phyloP scores from a whole-genome alignment of 495 filamentous ascomycete species.

The Aspergillus bridgeri region DNA sequence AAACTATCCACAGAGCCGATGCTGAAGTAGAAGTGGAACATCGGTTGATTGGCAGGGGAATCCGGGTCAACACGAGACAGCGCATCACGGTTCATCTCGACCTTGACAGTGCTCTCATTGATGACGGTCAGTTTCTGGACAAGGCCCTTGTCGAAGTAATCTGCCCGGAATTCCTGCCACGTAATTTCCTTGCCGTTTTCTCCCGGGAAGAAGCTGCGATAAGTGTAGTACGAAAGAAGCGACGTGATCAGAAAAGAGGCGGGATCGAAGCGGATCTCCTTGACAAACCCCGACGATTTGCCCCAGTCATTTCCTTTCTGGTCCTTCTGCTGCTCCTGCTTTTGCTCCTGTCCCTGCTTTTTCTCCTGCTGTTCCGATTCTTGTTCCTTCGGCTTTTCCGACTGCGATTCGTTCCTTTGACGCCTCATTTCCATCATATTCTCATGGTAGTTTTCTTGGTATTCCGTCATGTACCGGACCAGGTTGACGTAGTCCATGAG shows the following conservation, averaged over 20 bases:
- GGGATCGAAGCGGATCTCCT: conserved; percentile 55
- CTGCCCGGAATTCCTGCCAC: conserved; percentile 91
- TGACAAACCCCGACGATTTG: conserved; percentile 21
- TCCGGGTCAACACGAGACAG: conserved; percentile 76
- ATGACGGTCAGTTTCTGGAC: conserved; percentile 88
- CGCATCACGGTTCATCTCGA: conserved; percentile 82
- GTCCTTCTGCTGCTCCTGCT: conserved; percentile 37
- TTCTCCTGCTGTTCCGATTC: conserved; percentile 24
- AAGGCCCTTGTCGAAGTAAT: conserved; percentile 91
- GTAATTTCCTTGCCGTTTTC: conserved; percentile 81
- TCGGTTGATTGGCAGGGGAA: conserved; percentile 62
- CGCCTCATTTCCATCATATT: conserved; percentile 48
- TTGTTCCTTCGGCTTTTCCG: conserved; percentile 8
- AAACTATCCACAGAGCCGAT: conserved; percentile 94
- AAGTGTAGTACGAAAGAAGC: conserved; percentile 60
- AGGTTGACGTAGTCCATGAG: conserved; percentile 39
- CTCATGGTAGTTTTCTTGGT: conserved; percentile 41
- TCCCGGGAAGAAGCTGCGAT: conserved; percentile 57
- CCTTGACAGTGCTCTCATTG: conserved; percentile 68
- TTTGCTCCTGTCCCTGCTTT: conserved; percentile 18
- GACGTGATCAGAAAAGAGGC: conserved; percentile 51
- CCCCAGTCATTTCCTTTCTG: conserved; percentile 14
- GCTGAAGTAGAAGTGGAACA: conserved; percentile 87
- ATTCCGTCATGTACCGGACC: conserved; percentile 33
- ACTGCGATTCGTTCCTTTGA: conserved; percentile 32